Evolutionary conservation across 1,284 basidiomycete species (phyloP).

Genomic region (Cutaneotrichosporon mucoides): DNA sequence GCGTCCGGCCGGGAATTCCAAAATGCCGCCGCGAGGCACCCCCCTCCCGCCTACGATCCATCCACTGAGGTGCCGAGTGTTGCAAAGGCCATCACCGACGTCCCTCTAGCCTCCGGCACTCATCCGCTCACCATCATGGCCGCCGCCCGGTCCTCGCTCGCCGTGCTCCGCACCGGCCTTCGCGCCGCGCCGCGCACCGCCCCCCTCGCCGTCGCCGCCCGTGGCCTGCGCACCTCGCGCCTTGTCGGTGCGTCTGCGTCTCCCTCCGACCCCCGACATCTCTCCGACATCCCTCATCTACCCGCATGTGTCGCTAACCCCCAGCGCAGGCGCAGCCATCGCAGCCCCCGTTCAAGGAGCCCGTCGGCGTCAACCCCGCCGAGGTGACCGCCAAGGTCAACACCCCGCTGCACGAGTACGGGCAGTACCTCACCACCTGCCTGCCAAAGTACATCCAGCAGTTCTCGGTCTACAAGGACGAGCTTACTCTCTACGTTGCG

Average conservation of each 20-base stretch:
- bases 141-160: slow-evolving; percentile 29
- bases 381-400: slow-evolving; percentile 65
- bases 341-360: slow-evolving; percentile 74
- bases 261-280: not conserved
- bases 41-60: not conserved
- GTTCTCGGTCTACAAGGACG: slow-evolving; percentile 97
- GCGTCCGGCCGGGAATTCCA: too few species aligned
- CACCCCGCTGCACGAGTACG: slow-evolving; percentile 77
- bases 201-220: slow-evolving; percentile 12
- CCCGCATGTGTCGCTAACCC: not conserved
- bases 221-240: slow-evolving; percentile 30
- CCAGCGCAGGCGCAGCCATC: slow-evolving; percentile 45
- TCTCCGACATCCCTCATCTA: not conserved
- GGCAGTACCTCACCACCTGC: slow-evolving; percentile 83
- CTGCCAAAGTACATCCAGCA: slow-evolving; percentile 94
- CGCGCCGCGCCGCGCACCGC: slow-evolving; percentile 8
- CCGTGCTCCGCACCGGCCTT: slow-evolving; percentile 24
- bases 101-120: not conserved
- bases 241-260: slow-evolving; percentile 24
- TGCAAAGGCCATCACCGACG: slow-evolving; percentile 4
- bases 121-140: slow-evolving; percentile 27
- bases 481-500: slow-evolving; percentile 74
- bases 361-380: slow-evolving; percentile 78
- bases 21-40: slow-evolving; percentile 3
- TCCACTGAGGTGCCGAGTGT: slow-evolving; percentile 7